These are phyloP conservation scores for Pezicula rhizophila DNA, from an alignment of 2,329 filamentous ascomycete genomes.

Conservation along the genomic window DNA sequence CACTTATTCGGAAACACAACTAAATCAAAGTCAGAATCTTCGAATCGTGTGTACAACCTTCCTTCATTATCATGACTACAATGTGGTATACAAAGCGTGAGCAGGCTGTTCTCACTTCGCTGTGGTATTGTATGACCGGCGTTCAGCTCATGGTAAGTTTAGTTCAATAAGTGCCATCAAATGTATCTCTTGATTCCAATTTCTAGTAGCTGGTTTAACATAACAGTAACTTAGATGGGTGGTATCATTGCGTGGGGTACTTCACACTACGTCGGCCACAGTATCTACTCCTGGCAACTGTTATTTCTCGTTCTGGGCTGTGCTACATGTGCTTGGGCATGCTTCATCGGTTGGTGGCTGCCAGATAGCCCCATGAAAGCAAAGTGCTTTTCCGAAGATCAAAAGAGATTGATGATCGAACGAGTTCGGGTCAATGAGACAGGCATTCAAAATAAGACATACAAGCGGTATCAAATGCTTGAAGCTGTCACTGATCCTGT, in stretches of 20 bases:
- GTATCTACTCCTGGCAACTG: constrained; percentile 33
- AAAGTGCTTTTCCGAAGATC: constrained; percentile 11
- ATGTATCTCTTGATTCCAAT: not conserved
- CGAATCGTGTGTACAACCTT: constrained; percentile 31
- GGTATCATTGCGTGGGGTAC: constrained; percentile 34
- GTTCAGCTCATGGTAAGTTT: constrained; percentile 28
- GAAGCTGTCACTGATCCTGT: constrained; percentile 30
- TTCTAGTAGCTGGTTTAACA: not conserved
- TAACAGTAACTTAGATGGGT: constrained; percentile 22
- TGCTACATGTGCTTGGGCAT: constrained; percentile 29
- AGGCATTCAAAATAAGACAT: constrained; percentile 27
- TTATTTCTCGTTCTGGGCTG: constrained; percentile 37
- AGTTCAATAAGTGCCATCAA: not conserved
- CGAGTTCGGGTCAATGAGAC: constrained; percentile 28
- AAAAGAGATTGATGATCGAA: constrained; percentile 29
- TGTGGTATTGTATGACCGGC: constrained; percentile 31
- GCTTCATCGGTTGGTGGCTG: constrained; percentile 30
- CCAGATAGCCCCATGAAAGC: constrained; percentile 17
- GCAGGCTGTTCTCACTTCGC: constrained; percentile 15
- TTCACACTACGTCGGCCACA: constrained; percentile 25
- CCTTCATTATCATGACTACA: constrained; percentile 24
- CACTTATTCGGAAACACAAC: too few relatives aligned
- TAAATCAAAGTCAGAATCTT: constrained; percentile 16
- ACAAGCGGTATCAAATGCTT: constrained; percentile 31
- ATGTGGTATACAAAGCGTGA: constrained; percentile 24